These are phyloP conservation scores for Rhizopus delemar DNA, from an alignment of 371 early-diverging fungal genomes.

Conservation along the genomic window DNA sequence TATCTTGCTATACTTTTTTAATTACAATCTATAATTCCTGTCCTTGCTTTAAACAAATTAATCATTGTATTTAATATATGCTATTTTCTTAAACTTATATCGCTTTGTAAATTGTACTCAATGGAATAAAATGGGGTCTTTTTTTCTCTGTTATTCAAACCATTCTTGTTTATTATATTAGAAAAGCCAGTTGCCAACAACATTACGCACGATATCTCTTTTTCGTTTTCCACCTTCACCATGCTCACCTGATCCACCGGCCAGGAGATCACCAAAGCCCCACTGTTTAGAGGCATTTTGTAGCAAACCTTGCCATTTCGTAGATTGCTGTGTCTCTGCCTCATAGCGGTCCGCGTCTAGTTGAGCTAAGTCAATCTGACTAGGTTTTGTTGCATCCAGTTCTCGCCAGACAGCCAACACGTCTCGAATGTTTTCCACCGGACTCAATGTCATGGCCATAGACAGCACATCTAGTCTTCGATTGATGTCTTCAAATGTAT, in stretches of 20 bases:
- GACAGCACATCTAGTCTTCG: constrained; percentile 58
- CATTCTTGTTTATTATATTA: not conserved
- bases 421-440: constrained; percentile 56
- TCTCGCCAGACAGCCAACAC: constrained; percentile 61
- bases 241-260: constrained; percentile 11
- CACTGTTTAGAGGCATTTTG: constrained; percentile 38
- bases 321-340: constrained; percentile 2
- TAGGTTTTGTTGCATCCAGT: constrained; percentile 43
- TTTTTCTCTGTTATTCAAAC: too few relatives aligned
- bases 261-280: constrained; percentile 28
- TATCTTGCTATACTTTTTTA: too few relatives aligned
- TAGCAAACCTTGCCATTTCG: constrained; percentile 28
- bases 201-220: constrained; percentile 33
- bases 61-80: too few relatives aligned
- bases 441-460: constrained; percentile 64
- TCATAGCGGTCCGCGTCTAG: constrained; percentile 10
- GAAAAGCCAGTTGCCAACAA: constrained; percentile 36
- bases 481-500: constrained; percentile 44
- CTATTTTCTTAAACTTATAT: too few relatives aligned
- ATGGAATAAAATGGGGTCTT: too few relatives aligned
- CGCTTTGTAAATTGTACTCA: too few relatives aligned
- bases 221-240: constrained; percentile 22
- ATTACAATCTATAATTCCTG: too few relatives aligned
- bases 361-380: constrained; percentile 23
- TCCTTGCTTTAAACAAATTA: too few relatives aligned